Evolutionary conservation across 495 filamentous ascomycete species (phyloP).

Genomic region (Lasiosphaeris hirsuta): DNA sequence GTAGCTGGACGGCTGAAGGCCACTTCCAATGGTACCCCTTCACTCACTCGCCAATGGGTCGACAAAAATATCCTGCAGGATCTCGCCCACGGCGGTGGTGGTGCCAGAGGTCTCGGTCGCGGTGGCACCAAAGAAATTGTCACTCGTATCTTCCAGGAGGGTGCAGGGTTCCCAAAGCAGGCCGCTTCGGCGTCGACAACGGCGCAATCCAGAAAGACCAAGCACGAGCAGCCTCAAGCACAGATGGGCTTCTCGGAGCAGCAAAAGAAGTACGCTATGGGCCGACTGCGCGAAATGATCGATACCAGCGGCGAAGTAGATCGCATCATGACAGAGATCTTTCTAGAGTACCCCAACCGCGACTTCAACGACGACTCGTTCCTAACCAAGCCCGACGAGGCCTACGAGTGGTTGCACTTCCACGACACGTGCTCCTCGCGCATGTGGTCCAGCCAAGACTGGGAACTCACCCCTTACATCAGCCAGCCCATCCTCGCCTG

Average conservation of each 20-base stretch:
- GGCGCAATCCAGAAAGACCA: constrained; percentile 26
- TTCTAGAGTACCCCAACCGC: constrained; percentile 76
- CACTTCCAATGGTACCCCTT: constrained; percentile 30
- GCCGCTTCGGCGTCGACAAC: constrained; percentile 14
- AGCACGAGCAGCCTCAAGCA: constrained; percentile 45
- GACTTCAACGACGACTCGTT: constrained; percentile 90
- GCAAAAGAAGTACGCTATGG: constrained; percentile 71
- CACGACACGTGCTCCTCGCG: constrained; percentile 77
- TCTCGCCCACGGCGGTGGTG: constrained; percentile 69
- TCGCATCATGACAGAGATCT: constrained; percentile 75
- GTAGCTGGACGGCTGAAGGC: constrained; percentile 77
- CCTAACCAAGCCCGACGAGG: constrained; percentile 79
- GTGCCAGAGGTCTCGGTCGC: constrained; percentile 71
- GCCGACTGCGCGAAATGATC: constrained; percentile 80
- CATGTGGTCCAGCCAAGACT: constrained; percentile 74
- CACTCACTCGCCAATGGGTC: constrained; percentile 77
- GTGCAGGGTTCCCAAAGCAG: constrained; percentile 74
- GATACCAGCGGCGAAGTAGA: constrained; percentile 87
- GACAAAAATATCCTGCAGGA: constrained; percentile 72
- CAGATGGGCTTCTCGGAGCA: constrained; percentile 67
- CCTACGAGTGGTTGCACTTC: constrained; percentile 94
- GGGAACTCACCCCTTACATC: constrained; percentile 83
- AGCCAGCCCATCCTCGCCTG: constrained; percentile 82
- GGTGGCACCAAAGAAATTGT: constrained; percentile 81
- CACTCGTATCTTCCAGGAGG: constrained; percentile 79